phyloP scores from a whole-genome alignment of 257 asterid genomes.

The Haberlea rhodopensis region DNA sequence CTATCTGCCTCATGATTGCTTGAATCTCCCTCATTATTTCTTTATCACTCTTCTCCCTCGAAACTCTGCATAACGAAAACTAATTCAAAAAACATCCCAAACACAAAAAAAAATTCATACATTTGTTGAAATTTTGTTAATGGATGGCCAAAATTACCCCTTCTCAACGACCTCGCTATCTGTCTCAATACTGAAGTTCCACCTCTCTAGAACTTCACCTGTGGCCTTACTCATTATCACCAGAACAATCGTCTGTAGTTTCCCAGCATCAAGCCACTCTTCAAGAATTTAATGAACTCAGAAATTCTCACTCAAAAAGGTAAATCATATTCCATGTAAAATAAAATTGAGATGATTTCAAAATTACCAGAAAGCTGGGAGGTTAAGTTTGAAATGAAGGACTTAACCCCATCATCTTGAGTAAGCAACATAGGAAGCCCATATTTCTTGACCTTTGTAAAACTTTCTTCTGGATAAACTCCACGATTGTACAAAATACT shows the following conservation, averaged over 20 bases:
- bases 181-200: constrained; percentile 90
- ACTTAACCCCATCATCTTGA: constrained; percentile 89
- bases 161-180: constrained; percentile 80
- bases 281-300: constrained; percentile 3
- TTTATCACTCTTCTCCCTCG: constrained; percentile 90
- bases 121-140: not conserved
- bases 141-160: constrained; percentile 49
- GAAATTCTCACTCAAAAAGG: not conserved
- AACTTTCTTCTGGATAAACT: constrained; percentile 88
- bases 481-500: constrained; percentile 88
- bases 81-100: constrained; percentile 18
- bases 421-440: constrained; percentile 90
- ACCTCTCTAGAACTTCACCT: constrained; percentile 92
- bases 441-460: constrained; percentile 81
- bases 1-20: constrained; percentile 95
- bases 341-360: not conserved
- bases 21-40: constrained; percentile 97
- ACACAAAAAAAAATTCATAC: not conserved
- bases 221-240: constrained; percentile 88
- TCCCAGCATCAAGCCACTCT: constrained; percentile 98
- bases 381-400: constrained; percentile 82
- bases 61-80: constrained; percentile 42
- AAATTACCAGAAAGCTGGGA: constrained; percentile 82
- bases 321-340: not conserved
- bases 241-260: constrained; percentile 81